Base-by-base conservation (phyloP, 495 filamentous ascomycete genomes). In the Margaritispora aquatica region DNA sequence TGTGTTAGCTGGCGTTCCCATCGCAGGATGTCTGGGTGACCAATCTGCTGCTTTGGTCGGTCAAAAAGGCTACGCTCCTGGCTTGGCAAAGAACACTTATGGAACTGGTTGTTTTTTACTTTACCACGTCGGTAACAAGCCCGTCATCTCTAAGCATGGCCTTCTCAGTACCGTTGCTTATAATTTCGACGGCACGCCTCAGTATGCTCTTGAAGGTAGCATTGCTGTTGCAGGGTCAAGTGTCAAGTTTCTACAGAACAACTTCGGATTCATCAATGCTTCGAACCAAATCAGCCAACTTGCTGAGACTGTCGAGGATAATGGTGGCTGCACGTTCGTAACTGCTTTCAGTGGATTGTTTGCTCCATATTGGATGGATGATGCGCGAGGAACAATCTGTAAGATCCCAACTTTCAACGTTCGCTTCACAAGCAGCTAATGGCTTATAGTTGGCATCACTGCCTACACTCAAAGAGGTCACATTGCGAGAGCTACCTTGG, bases 301-400 rank as follows among this genome's bases (percentile, higher is more conserved):
- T 36, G 92, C 92, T 10, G 82, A 80, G 50, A 87, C 81, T 1
- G 92, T 96, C 0, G 70, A 85, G 19, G 89, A 97, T 66, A 96
- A 84, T 55, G 92, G 92, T 58, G 92, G 92, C 20, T 88, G 91
- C 44, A 81, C 94, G 2, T 97, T 97, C 68, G 92, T 97, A 54
- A 96, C 92, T n/a, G 92, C 92, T 0, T 97, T 97, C 70, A 93
- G 89, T 75, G 92, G 92, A 59, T 80, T 97, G 1, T 96, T 96
- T 72, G 92, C 92, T n/a, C 92, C 92, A 22, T 96, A 96, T 71
- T 97, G 92, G 92, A 95, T 96, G 61, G 92, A 96, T 71, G 90
- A 96, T 73, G 91, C 90, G 38, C 85, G 91, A 70, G 92, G 92
- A 38, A 96, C 92, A 1, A 54, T 65, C 74, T 88, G 62, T 64